Conservation (phyloP, 306 rosid genomes). For the Quercus robur region DNA sequence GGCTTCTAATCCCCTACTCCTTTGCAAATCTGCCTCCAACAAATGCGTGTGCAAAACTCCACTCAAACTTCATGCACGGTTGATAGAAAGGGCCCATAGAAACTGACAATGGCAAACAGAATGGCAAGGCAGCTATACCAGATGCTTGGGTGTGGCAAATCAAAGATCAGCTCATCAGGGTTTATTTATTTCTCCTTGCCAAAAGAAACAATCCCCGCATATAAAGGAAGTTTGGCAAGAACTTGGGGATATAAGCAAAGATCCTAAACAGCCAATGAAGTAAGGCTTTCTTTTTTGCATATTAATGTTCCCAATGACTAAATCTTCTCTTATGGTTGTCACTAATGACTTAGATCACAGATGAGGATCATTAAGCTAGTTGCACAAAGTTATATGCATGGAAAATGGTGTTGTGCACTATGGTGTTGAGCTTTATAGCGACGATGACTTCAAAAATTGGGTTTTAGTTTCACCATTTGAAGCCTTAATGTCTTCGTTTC, state of each 20-base stretch:
- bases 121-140: slow-evolving; percentile 32
- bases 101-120: slow-evolving; percentile 27
- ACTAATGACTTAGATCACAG: no score
- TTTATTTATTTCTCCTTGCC: slow-evolving; percentile 75
- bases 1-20: neutral
- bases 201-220: slow-evolving; percentile 74
- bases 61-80: slow-evolving; percentile 32
- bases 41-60: slow-evolving; percentile 4
- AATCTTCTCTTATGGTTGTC: slow-evolving; percentile 3
- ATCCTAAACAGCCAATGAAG: slow-evolving; percentile 80
- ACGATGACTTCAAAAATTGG: no score
- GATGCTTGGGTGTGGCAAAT: slow-evolving; percentile 60
- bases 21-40: slow-evolving; percentile 28
- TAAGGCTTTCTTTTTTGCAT: slow-evolving; percentile 29
- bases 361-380: no score
- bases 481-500: no score
- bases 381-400: no score
- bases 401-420: no score
- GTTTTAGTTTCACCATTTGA: no score
- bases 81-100: slow-evolving; percentile 26
- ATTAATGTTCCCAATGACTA: neutral
- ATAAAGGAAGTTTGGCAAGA: slow-evolving; percentile 62
- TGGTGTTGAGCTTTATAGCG: no score
- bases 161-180: slow-evolving; percentile 83
- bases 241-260: slow-evolving; percentile 84